Base-by-base conservation (phyloP, 23 red algal genomes). In the Gracilaria gracilis region DNA sequence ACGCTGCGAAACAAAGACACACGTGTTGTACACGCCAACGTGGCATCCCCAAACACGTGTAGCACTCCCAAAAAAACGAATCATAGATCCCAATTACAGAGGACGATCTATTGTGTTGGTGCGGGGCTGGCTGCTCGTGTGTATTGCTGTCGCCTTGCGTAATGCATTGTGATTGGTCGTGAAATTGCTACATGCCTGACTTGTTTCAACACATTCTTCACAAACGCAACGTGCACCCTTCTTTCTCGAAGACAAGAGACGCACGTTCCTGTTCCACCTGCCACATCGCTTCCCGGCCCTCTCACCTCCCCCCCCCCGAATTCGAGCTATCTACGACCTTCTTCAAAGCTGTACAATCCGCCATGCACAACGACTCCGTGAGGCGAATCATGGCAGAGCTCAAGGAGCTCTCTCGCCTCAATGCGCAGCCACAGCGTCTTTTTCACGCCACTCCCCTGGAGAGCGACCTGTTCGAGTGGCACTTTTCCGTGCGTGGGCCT, bases 391-490 rank as follows among this genome's bases (percentile, higher is more conserved):
- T 99, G 76, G 83, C 88, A 39, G 97, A 99, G 75, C 64, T 96
- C 55, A 86, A 80, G 37, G 93, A 99, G 75, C 83, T 99, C 71
- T 58, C 87, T 23, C 58, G 57, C 25, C 91, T 95, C 57, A 91
- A 87, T 44, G n/a, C 69, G 17, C 69, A 69, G 11, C 93, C 80
- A 1, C 58, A 47, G 0, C 24, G 80, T 14, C 73, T 99, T 15
- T 98, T 98, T 72, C 49, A 73, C 70, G 97, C 94, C 61, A 36
- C 32, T 19, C 93, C 97, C 46, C 91, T 99, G 3, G 94, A 99
- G 37, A 88, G 76, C 61, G 97, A 99, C 90, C 83, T 99, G 11
- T 99, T 99, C 67, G 97, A 99, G 58, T 94, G 87, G 97, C 97
- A 99, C 77, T 99, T 99, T 85, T 94, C 94, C 23, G 88, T 96